phyloP scores from a whole-genome alignment of 139 green algal genomes.

The Asterochloris erici region DNA sequence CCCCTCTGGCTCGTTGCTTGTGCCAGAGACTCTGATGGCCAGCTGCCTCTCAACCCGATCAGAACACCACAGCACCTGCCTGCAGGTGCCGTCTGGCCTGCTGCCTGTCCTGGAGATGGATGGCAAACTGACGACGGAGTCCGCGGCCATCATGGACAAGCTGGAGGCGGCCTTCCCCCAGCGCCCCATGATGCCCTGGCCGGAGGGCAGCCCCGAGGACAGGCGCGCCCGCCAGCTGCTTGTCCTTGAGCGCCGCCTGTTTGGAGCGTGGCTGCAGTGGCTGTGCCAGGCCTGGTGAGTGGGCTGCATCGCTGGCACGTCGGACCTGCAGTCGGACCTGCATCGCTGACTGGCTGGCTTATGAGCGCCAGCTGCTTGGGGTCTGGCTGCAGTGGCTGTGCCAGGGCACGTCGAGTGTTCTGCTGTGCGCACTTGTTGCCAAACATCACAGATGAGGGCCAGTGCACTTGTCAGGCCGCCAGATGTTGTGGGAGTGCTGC shows the following conservation, averaged over 20 bases:
- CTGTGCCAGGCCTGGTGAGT: constrained; percentile 45
- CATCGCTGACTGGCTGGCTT: background rate
- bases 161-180: constrained; percentile 72
- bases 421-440: no score
- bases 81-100: constrained; percentile 68
- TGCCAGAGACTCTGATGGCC: no score
- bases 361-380: no score
- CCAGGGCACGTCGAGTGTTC: background rate
- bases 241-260: constrained; percentile 78
- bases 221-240: constrained; percentile 58
- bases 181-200: constrained; percentile 66
- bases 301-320: background rate
- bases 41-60: background rate
- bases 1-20: background rate
- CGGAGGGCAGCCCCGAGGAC: constrained; percentile 33
- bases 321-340: background rate
- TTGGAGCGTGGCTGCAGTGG: constrained; percentile 76
- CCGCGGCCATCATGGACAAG: constrained; percentile 61
- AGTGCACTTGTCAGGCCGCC: no score
- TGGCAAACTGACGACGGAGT: constrained; percentile 72
- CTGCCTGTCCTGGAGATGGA: constrained; percentile 91
- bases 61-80: background rate
- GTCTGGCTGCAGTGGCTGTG: no score
- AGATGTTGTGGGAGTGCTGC: no score
- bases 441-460: no score